These are phyloP conservation scores for Clavispora fructus DNA, from an alignment of 805 yeast species.

Conservation along the genomic window DNA sequence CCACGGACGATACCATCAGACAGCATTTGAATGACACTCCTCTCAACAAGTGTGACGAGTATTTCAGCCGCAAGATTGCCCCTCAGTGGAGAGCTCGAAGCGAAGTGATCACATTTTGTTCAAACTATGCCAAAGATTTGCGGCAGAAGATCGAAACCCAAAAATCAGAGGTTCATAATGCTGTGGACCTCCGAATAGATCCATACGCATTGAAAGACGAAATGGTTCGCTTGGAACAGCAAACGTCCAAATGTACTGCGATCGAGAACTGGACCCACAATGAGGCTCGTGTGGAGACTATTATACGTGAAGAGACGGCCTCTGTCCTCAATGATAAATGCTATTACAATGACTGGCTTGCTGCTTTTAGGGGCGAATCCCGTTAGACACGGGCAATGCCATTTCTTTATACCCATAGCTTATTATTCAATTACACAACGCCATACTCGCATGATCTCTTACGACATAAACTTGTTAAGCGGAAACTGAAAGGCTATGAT, in stretches of 20 bases:
- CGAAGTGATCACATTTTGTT: constrained; percentile 27
- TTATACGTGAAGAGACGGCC: constrained; percentile 28
- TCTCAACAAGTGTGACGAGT: constrained; percentile 20
- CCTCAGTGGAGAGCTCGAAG: constrained; percentile 36
- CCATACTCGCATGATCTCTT: no score
- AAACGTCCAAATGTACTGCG: constrained; percentile 21
- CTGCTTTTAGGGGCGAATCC: constrained; percentile 13
- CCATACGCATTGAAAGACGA: constrained; percentile 33
- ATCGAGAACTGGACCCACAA: constrained; percentile 35
- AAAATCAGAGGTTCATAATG: constrained; percentile 3
- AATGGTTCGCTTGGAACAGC: constrained; percentile 17
- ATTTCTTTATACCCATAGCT: background rate
- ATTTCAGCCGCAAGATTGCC: constrained; percentile 21
- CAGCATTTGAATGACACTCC: constrained; percentile 33
- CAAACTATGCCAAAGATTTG: constrained; percentile 20
- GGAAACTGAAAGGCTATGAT: no score
- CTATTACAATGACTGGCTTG: constrained; percentile 32
- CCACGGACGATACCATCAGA: constrained; percentile 36
- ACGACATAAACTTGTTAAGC: no score
- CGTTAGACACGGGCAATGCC: background rate
- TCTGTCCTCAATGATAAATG: constrained; percentile 33
- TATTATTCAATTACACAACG: no score
- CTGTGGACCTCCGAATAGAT: constrained; percentile 29
- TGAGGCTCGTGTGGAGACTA: constrained; percentile 29
- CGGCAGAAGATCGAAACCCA: constrained; percentile 11